Evolutionary conservation across 176 grass and related monocot species (phyloP).

Genomic region (Bromus sterilis): DNA sequence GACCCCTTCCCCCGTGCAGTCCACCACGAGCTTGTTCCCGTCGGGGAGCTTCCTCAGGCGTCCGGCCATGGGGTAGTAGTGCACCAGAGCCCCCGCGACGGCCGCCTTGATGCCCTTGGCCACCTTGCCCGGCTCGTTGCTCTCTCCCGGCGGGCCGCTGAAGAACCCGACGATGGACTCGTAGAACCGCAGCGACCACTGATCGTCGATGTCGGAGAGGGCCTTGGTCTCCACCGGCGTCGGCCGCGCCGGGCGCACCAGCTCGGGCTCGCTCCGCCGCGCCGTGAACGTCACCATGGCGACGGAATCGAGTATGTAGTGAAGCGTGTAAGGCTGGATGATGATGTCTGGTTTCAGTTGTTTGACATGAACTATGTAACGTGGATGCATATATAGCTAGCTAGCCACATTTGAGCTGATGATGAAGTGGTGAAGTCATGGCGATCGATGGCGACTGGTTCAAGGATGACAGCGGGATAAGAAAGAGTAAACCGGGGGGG

Average conservation of each 20-base stretch:
- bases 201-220: not conserved
- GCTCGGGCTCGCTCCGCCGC: not conserved
- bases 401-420: not conserved
- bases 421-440: not conserved
- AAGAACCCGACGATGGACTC: not conserved
- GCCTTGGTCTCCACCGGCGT: not conserved
- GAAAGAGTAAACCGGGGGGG: not conserved
- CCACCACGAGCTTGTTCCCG: not conserved
- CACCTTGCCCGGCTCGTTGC: not conserved
- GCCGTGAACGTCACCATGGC: not conserved
- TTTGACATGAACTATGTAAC: not conserved
- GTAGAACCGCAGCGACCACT: not conserved
- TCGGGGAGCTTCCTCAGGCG: not conserved
- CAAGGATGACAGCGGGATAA: not conserved
- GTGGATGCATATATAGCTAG: not conserved
- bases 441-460: not conserved
- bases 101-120: not conserved
- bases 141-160: not conserved
- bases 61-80: not conserved
- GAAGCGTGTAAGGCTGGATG: not conserved
- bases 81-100: not conserved
- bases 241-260: not conserved
- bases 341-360: not conserved
- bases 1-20: not conserved
- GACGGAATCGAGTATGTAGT: not conserved